Base-by-base conservation (phyloP, 1,284 basidiomycete species). In the Amylostereum chailletii region DNA sequence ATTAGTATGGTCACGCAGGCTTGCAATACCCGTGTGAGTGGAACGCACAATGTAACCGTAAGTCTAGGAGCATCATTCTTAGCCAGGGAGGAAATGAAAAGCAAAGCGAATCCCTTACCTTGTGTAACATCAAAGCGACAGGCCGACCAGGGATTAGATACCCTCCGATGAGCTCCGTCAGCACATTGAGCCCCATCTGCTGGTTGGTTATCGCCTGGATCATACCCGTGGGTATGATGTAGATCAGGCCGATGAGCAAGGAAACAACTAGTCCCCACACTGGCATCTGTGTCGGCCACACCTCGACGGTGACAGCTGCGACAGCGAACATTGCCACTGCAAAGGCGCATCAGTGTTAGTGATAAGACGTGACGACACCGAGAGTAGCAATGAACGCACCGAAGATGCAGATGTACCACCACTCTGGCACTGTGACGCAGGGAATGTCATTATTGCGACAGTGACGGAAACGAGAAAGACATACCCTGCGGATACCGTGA, bases 211-310 rank as follows among this genome's bases (percentile, higher is more conserved):
- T 72, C 10, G 77, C 75, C 50, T 71, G 69, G 49, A 80, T 72
- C 65, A 80, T 72, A 40, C 75, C 75, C 56, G 42, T 63, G 10
- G 79, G 79, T 9, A 81, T 61, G 46, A 75, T 62, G 58, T 74
- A 77, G 44, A 76, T 55, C 5, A 59, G 54, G 53, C 70, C 67
- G 40, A 74, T 65, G 36, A 63, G 9, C 10, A 76, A 56, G 4
- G 68, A 59, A 26, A 76, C 62, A 5, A 77, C 52, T 31, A 77
- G 62, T 38, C 71, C 75, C 76, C 80, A 86, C 30, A 84, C 76
- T 2, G 79, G 79, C 66, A 83, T 74, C 42, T 77, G 71, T 1
- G 84, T 81, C 10, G 76, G 74, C 74, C 77, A 89, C 4, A 82
- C 71, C 60, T 83, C 76, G 44, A 90, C 78, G 50, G 76, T 75